Conservation (phyloP, 805 yeast species). For the Candida koratica region DNA sequence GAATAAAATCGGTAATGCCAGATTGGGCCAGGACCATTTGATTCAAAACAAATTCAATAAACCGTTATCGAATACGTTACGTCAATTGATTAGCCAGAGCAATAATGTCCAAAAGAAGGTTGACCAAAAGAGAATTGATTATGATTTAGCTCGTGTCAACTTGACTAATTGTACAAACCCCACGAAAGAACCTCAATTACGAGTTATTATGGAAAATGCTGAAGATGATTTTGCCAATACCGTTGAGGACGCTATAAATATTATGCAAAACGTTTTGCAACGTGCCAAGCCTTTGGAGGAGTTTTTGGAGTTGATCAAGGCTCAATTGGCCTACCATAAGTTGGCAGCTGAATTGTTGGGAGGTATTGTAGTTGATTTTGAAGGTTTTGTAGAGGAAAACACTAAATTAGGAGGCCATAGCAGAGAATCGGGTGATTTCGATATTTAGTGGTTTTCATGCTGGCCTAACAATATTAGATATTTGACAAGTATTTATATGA, state of each 20-base stretch:
- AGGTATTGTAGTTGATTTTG: slow-evolving; percentile 60
- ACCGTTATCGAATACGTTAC: slow-evolving; percentile 58
- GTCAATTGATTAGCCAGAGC: slow-evolving; percentile 58
- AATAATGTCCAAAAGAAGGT: slow-evolving; percentile 68
- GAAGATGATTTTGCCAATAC: slow-evolving; percentile 90
- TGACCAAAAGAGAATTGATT: slow-evolving; percentile 70
- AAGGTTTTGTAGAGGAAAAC: slow-evolving; percentile 51
- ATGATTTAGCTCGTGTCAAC: slow-evolving; percentile 67
- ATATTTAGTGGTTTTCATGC: too few species aligned
- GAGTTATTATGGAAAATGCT: slow-evolving; percentile 74
- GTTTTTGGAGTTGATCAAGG: slow-evolving; percentile 64
- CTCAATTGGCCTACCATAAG: slow-evolving; percentile 79
- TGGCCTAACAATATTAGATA: too few species aligned
- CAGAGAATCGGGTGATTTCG: slow-evolving; percentile 33
- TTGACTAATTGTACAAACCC: slow-evolving; percentile 40
- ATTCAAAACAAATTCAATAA: slow-evolving; percentile 67
- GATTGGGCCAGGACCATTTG: slow-evolving; percentile 76
- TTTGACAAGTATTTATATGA: too few species aligned
- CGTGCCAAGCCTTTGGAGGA: slow-evolving; percentile 65
- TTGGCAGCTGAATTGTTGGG: slow-evolving; percentile 65
- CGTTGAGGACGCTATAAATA: slow-evolving; percentile 79
- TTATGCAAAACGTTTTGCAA: slow-evolving; percentile 76
- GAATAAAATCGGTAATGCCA: slow-evolving; percentile 73
- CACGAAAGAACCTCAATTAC: slow-evolving; percentile 62
- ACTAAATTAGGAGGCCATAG: slow-evolving; percentile 16